Evolutionary conservation across 257 asterid genomes (phyloP).

Genomic region (Cruciata laevipes): DNA sequence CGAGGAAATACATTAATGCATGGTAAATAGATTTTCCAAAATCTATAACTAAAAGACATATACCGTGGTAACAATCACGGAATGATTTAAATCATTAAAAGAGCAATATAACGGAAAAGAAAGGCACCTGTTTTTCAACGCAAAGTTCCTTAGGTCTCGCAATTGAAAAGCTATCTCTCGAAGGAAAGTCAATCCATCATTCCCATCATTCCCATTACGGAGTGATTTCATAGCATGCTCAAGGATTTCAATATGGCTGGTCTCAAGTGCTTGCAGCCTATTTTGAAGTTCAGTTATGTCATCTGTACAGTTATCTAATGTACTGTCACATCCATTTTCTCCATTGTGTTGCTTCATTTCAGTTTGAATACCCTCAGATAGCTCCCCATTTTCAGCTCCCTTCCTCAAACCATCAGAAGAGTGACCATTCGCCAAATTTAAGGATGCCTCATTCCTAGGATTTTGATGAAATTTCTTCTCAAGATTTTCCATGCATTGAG

Average conservation of each 20-base stretch:
- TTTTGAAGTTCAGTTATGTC: conserved; percentile 33
- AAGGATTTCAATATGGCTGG: conserved; percentile 31
- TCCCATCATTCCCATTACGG: conserved; percentile 42
- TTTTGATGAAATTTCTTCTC: conserved; percentile 41
- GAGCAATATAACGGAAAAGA: conserved; percentile 17
- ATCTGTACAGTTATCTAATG: conserved; percentile 22
- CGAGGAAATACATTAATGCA: too few relatives aligned
- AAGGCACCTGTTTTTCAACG: conserved; percentile 21
- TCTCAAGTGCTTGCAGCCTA: conserved; percentile 48
- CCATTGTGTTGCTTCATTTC: conserved; percentile 19
- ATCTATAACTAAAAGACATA: neutral
- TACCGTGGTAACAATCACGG: neutral
- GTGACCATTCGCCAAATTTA: conserved; percentile 21
- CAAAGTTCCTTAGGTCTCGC: conserved; percentile 32
- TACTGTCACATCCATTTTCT: conserved; percentile 21
- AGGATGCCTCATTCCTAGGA: conserved; percentile 21
- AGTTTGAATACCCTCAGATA: conserved; percentile 2
- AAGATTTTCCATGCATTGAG: conserved; percentile 34
- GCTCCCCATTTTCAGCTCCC: conserved; percentile 14
- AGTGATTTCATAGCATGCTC: conserved; percentile 36
- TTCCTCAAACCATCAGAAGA: conserved; percentile 19
- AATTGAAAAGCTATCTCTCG: conserved; percentile 49
- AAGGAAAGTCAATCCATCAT: conserved; percentile 37
- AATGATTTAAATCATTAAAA: conserved; percentile 10
- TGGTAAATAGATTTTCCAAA: neutral